Percentiles rank a stretch among this genome's conserved stretches.
These are phyloP conservation scores for Stentor coeruleus DNA, from an alignment of 73 alveolate genomes.

Conservation along the genomic window DNA sequence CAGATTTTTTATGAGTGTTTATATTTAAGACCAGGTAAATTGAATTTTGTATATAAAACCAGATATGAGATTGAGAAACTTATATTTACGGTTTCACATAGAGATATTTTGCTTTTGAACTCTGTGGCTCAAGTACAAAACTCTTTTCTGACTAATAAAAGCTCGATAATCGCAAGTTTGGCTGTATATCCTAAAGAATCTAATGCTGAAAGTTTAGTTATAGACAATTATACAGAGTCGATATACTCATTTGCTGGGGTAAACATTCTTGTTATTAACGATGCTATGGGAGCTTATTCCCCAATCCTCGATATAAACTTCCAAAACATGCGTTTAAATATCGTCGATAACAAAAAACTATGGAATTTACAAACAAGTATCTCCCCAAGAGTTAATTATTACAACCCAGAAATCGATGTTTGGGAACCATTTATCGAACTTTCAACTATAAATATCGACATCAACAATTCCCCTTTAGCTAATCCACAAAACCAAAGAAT, in stretches of 20 bases:
- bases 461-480: neutral
- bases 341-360: neutral
- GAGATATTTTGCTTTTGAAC: neutral
- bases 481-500: neutral
- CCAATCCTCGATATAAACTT: neutral
- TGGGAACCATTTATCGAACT: conserved; percentile 33
- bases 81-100: neutral
- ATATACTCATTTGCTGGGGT: neutral
- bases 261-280: conserved; percentile 16
- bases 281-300: conserved; percentile 28
- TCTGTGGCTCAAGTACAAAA: neutral
- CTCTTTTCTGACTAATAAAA: neutral
- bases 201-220: neutral
- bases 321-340: neutral
- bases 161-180: neutral
- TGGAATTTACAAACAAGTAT: neutral
- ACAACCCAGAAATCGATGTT: conserved; percentile 10
- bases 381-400: neutral
- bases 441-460: neutral
- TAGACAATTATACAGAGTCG: neutral
- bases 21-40: neutral
- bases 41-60: neutral
- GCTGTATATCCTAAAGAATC: neutral
- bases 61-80: neutral
- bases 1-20: neutral